phyloP scores from a whole-genome alignment of 257 asterid genomes.

The Forsythia viridissima region DNA sequence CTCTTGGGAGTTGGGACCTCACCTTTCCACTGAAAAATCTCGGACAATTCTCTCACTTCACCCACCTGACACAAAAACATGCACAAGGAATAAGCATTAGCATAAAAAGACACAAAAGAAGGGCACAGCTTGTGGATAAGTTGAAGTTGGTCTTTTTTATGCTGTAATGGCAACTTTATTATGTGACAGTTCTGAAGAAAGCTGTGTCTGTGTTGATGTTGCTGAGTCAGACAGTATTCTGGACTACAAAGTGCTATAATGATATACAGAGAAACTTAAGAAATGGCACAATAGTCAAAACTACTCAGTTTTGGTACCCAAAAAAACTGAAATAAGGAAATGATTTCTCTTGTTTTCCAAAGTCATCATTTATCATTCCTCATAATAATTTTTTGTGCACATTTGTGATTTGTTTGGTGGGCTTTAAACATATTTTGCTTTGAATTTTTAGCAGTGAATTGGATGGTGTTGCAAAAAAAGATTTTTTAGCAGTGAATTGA shows the following conservation, averaged over 20 bases:
- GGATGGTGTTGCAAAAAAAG: too few relatives aligned
- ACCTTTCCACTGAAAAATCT: conserved; percentile 9
- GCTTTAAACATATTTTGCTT: too few relatives aligned
- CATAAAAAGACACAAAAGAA: background rate
- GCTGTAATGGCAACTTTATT: background rate
- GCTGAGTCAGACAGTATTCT: background rate
- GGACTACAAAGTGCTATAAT: background rate
- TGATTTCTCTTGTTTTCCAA: background rate
- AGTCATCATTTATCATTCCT: background rate
- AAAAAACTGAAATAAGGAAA: background rate
- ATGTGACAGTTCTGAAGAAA: too few relatives aligned
- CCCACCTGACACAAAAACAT: background rate
- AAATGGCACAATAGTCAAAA: background rate
- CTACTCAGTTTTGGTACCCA: background rate
- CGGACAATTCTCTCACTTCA: conserved; percentile 7
- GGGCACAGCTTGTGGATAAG: background rate
- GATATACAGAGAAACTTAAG: background rate
- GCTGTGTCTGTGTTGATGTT: background rate
- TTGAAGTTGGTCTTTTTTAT: background rate
- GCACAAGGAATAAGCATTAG: background rate
- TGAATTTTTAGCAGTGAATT: too few relatives aligned
- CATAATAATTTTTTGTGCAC: too few relatives aligned
- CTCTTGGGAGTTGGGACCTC: conserved; percentile 2
- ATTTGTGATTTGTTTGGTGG: too few relatives aligned
- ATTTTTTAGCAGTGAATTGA: too few relatives aligned